phyloP scores from a whole-genome alignment of 1,284 basidiomycete genomes.

The Trichosporon sp. region DNA sequence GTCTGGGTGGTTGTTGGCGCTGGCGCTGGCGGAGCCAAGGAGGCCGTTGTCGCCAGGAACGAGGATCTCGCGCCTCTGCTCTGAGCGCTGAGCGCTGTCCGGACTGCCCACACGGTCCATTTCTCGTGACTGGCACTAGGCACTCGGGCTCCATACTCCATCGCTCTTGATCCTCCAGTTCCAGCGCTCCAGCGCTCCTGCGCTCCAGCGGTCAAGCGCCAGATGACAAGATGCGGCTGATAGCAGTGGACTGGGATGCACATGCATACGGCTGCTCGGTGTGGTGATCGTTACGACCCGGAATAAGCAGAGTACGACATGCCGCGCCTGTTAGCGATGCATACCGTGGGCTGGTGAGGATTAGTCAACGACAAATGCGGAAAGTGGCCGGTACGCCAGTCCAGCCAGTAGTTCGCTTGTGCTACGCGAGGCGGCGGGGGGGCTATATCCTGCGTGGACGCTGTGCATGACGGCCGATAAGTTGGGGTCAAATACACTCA shows the following conservation, averaged over 20 bases:
- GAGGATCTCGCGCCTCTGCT: constrained; percentile 14
- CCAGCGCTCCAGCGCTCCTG: too few species aligned
- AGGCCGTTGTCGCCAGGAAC: constrained; percentile 8
- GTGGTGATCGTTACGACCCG: not conserved
- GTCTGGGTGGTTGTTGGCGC: not conserved
- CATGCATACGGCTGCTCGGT: not conserved
- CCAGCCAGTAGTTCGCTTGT: not conserved
- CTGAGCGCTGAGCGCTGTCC: not conserved
- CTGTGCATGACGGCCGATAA: not conserved
- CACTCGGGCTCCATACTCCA: constrained; percentile 8
- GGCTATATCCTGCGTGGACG: not conserved
- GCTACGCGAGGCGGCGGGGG: too few species aligned
- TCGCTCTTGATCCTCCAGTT: too few species aligned
- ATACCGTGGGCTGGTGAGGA: not conserved
- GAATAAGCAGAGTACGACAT: not conserved
- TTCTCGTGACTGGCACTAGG: not conserved
- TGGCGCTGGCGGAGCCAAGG: not conserved
- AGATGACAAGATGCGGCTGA: too few species aligned
- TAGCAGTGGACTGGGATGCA: not conserved
- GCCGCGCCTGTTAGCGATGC: not conserved
- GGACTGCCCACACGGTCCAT: not conserved
- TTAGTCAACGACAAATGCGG: not conserved
- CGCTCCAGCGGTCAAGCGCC: too few species aligned
- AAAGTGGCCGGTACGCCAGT: not conserved
- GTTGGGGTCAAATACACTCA: constrained; percentile 18